Base-by-base conservation (phyloP, 495 filamentous ascomycete genomes). In the Penicilliopsis zonata region DNA sequence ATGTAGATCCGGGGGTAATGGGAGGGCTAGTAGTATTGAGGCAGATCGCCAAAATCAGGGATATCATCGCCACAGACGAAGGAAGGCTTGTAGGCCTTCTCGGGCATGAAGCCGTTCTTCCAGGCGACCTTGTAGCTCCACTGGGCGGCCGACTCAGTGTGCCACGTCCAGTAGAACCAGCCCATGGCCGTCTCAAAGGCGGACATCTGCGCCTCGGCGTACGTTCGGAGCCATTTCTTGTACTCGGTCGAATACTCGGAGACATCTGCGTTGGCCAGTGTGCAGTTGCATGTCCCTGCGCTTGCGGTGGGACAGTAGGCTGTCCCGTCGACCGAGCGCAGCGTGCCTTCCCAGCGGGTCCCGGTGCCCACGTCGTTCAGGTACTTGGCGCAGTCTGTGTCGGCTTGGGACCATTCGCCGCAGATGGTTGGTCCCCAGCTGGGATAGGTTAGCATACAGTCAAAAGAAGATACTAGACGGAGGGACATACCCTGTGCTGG, bases 111-210 rank as follows among this genome's bases (percentile, higher is more conserved):
- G 4, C 86, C 86, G 4, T 82, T 83, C 38, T 71, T 74, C 54
- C 92, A 66, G 0, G 85, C 87, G 39, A 74, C 70, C 53, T 84
- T 85, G 50, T 88, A 99, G 53, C 85, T 93, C 90, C 90, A 99
- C 59, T 96, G 90, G 23, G 76, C 63, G 29, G 85, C 79, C 23
- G 57, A 67, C 59, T 86, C 79, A 3, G 80, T 86, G 37, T 74
- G 60, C 83, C 80, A 86, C 14, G 86, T 94, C 92, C 92, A 99
- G 60, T 96, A 96, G 59, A 94, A 87, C 90, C 92, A 96, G 29
- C 92, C 92, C 76, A 81, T 87, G 5, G 80, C 83, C 27, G 76
- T 73, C 53, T 94, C 86, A 40, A 94, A 99, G 18, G 75, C 80
- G 10, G 69, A 59, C 84, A 99, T 96, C 62, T 99, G 92, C 24